Evolutionary conservation across 2,329 filamentous ascomycete species (phyloP), one percentile per base, ranked within the genome.

Genomic region (Apiospora pterosperma): DNA sequence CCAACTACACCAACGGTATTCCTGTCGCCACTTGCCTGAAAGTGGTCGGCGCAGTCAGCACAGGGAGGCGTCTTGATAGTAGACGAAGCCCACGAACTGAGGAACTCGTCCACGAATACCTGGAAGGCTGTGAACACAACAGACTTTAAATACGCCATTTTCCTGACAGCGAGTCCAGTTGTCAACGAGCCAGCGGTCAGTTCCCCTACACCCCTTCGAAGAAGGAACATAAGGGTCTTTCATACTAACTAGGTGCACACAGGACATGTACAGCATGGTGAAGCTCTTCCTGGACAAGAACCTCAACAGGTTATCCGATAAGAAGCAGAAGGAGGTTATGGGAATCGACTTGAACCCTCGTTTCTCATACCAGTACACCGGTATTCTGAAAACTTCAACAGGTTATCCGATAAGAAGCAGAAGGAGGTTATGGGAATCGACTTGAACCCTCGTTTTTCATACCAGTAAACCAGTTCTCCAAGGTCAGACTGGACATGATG

Each of bases 181-280:
- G 39, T 41, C 16, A 41, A 41, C 19, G 39, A 41, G 3, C 39
- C 39, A 2, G 16, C 16, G 19, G 39, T 41, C 7, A 41, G 39
- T n/a, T 1, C 1, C 16, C 8, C 16, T 21, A 4, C 7, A 5
- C 4, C 2, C 3, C n/a, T 3, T 41, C 5, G 16, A n/a, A 19
- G 5, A n/a, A 19, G 39, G 5, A n/a, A n/a, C n/a, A n/a, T n/a
- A n/a, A n/a, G n/a, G n/a, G n/a, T n/a, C n/a, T n/a, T n/a, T n/a
- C n/a, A n/a, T 41, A 41, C 39, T 41, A 8, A 41, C 16, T 8
- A 41, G 39, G n/a, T n/a, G n/a, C n/a, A 41, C 39, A 21, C 39
- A 41, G 39, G 39, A 41, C 16, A 4, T 41, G 5, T 41, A n/a
- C 16, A 41, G n/a, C 8, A 41, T 41, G 16, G 39, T 41, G 39